Conservation (phyloP, 2,329 filamentous ascomycete species). For the Fusarium pininemorale region DNA sequence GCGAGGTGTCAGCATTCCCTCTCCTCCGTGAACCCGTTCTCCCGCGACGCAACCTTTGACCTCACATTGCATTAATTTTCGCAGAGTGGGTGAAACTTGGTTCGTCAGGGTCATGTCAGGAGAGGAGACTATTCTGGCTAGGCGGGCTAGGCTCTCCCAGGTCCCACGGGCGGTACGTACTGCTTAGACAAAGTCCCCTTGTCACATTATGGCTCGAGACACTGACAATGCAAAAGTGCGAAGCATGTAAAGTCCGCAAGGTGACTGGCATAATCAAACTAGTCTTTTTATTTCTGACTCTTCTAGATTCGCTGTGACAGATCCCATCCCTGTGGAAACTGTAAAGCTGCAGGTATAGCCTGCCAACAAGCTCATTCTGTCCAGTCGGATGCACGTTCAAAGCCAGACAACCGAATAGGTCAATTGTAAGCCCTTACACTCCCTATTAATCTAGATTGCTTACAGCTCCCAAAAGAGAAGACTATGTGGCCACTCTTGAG, state of each 20-base stretch:
- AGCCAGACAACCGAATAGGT: constrained; percentile 14
- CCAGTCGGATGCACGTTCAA: constrained; percentile 14
- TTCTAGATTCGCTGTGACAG: constrained; percentile 28
- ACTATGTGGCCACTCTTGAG: constrained; percentile 19
- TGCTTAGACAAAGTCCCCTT: neutral
- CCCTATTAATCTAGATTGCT: fast-evolving
- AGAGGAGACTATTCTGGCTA: constrained; percentile 26
- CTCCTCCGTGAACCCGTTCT: neutral
- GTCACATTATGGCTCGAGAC: neutral
- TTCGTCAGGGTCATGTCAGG: constrained; percentile 6
- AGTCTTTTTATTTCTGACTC: neutral
- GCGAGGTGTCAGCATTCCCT: constrained; percentile 14
- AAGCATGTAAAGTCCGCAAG: constrained; percentile 32
- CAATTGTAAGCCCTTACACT: constrained; percentile 1
- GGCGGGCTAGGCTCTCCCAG: constrained; percentile 17
- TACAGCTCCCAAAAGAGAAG: neutral
- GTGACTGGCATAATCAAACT: neutral
- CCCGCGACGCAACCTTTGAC: neutral
- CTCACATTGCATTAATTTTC: neutral
- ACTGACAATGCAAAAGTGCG: constrained; percentile 21
- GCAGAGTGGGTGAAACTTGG: neutral
- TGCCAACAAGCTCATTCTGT: constrained; percentile 19
- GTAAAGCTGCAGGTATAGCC: constrained; percentile 20
- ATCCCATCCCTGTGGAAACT: constrained; percentile 23
- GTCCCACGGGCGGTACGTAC: constrained; percentile 29